Percentiles rank a stretch among this genome's conserved stretches.
These are phyloP conservation scores for Auricularia auricula-judae DNA, from an alignment of 768 basidiomycete species.

Conservation along the genomic window DNA sequence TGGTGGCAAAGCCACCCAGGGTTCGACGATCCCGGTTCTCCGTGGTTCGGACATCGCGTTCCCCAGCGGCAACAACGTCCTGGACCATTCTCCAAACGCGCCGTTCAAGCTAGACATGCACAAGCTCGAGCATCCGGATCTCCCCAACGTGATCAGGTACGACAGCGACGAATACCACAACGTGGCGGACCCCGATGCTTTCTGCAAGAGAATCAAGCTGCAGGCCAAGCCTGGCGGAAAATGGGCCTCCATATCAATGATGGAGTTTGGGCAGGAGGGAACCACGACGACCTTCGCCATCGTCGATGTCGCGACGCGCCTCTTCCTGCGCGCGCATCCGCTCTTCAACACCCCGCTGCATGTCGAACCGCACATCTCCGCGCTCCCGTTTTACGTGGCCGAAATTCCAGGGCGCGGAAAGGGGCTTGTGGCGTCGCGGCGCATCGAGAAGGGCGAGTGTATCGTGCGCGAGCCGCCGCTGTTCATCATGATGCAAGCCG, in stretches of 20 bases:
- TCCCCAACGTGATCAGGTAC: background rate
- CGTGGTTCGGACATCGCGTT: background rate
- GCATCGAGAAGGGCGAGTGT: constrained; percentile 15
- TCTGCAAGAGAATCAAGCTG: background rate
- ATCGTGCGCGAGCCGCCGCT: constrained; percentile 19
- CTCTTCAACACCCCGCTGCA: background rate
- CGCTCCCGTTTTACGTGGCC: constrained; percentile 18
- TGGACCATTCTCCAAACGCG: background rate
- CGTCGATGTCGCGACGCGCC: background rate
- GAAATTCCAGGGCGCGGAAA: constrained; percentile 23
- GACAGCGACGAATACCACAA: background rate
- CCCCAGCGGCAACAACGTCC: background rate
- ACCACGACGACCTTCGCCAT: background rate
- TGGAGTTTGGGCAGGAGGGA: background rate
- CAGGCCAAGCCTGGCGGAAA: background rate
- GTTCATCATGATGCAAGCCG: constrained; percentile 10
- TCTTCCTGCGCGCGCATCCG: background rate
- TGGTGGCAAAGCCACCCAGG: background rate
- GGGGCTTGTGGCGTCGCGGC: constrained; percentile 17
- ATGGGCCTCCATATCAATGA: background rate
- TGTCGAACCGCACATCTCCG: background rate
- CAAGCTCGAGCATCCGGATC: background rate
- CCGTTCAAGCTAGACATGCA: background rate
- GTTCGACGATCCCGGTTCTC: background rate
- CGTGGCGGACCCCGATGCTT: background rate